Evolutionary conservation across 352 stramenopile genomes (phyloP).

Genomic region (Pythium insidiosum): DNA sequence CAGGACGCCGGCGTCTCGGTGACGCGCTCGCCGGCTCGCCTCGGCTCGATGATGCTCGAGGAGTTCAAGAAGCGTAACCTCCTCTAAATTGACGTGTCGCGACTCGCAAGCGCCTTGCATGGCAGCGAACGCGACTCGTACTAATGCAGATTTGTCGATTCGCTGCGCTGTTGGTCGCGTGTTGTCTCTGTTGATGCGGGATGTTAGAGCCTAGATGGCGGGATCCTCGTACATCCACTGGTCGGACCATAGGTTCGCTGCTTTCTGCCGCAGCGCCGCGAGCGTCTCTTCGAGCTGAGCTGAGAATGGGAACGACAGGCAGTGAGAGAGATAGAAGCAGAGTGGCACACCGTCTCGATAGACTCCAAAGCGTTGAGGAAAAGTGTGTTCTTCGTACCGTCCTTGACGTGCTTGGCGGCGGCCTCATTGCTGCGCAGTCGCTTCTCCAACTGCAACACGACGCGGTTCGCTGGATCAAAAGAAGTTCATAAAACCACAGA

Average conservation of each 20-base stretch:
- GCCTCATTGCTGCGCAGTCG: slow-evolving; percentile 39
- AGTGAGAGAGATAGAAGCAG: no score
- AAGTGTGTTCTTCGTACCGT: slow-evolving; percentile 17
- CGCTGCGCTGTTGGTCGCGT: no score
- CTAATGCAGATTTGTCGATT: no score
- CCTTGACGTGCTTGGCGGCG: slow-evolving; percentile 33
- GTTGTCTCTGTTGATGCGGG: no score
- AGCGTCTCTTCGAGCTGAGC: slow-evolving; percentile 52
- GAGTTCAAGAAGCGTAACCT: slow-evolving; percentile 84
- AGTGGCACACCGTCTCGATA: no score
- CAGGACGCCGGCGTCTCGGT: slow-evolving; percentile 94
- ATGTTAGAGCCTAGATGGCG: no score
- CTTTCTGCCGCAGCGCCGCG: slow-evolving; percentile 35
- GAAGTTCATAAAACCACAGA: no score
- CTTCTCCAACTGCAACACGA: slow-evolving; percentile 44
- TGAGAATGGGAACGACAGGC: no score
- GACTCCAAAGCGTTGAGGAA: slow-evolving; percentile 3
- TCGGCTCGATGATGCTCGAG: slow-evolving; percentile 96
- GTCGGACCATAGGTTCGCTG: slow-evolving; percentile 50
- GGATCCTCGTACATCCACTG: slow-evolving; percentile 74
- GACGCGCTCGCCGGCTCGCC: slow-evolving; percentile 93
- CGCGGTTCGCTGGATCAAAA: slow-evolving; percentile 29
- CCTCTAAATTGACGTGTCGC: no score
- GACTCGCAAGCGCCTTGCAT: no score
- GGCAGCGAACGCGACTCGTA: no score